Evolutionary conservation across 2,329 filamentous ascomycete species (phyloP).

Genomic region (Penicillium italicum): DNA sequence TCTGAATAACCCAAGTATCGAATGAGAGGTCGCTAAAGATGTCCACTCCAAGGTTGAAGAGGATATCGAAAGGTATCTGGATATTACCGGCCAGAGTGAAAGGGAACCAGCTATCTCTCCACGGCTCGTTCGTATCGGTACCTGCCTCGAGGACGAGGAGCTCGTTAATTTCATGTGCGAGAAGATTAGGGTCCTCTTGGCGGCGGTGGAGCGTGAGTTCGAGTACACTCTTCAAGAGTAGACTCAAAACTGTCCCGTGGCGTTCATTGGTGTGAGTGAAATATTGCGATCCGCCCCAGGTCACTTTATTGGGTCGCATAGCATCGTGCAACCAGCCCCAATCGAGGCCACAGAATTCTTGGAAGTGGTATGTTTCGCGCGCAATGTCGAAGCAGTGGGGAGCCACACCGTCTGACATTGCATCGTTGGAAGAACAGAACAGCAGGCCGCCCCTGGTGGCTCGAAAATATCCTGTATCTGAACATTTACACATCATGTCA

Average conservation of each 20-base stretch:
- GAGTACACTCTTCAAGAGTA: slow-evolving; percentile 35
- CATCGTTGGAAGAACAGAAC: slow-evolving; percentile 13
- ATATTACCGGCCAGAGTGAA: slow-evolving; percentile 37
- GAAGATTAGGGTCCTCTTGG: slow-evolving; percentile 23
- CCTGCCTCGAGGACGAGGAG: slow-evolving; percentile 28
- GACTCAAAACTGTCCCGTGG: slow-evolving; percentile 34
- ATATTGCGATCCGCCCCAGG: slow-evolving; percentile 4
- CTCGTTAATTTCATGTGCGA: slow-evolving; percentile 37
- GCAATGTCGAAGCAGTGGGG: slow-evolving; percentile 28
- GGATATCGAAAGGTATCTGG: slow-evolving; percentile 37
- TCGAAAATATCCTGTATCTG: neutral
- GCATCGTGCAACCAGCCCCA: slow-evolving; percentile 37
- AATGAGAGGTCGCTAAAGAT: slow-evolving; percentile 38
- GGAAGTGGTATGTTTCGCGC: slow-evolving; percentile 28
- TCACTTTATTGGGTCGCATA: slow-evolving; percentile 24
- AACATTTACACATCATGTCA: neutral
- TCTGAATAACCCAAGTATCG: slow-evolving; percentile 39
- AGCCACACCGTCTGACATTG: neutral
- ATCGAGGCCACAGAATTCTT: slow-evolving; percentile 27
- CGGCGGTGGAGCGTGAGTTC: slow-evolving; percentile 36
- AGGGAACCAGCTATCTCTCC: slow-evolving; percentile 24
- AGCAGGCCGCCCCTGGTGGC: neutral
- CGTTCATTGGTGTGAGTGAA: slow-evolving; percentile 29
- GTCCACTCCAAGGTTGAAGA: slow-evolving; percentile 34
- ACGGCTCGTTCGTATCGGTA: slow-evolving; percentile 5